These are phyloP conservation scores for Peziza echinospora DNA, from an alignment of 495 filamentous ascomycete species.

Conservation along the genomic window DNA sequence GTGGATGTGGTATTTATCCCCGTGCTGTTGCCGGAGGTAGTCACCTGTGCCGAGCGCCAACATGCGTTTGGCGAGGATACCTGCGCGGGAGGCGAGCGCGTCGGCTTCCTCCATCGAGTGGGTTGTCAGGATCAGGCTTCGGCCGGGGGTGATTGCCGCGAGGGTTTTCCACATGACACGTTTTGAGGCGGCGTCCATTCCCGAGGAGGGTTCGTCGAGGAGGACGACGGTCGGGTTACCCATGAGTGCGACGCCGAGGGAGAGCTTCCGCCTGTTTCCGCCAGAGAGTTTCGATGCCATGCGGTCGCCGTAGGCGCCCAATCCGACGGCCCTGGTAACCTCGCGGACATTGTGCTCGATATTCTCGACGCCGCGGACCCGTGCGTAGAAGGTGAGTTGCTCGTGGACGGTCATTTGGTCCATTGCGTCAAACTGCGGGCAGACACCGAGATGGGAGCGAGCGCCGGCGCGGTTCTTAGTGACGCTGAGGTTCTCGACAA, in stretches of 20 bases:
- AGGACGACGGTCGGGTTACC: slow-evolving; percentile 52
- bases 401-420: slow-evolving; percentile 52
- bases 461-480: slow-evolving; percentile 41
- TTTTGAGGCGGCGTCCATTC: slow-evolving; percentile 53
- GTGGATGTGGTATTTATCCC: slow-evolving; percentile 42
- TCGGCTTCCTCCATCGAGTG: slow-evolving; percentile 68
- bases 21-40: slow-evolving; percentile 34
- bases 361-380: slow-evolving; percentile 41
- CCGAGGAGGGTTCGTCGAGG: slow-evolving; percentile 47
- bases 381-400: slow-evolving; percentile 54
- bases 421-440: slow-evolving; percentile 44
- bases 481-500: slow-evolving; percentile 51
- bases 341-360: slow-evolving; percentile 39
- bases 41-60: slow-evolving; percentile 45
- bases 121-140: slow-evolving; percentile 49
- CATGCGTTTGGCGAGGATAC: slow-evolving; percentile 51
- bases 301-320: slow-evolving; percentile 34
- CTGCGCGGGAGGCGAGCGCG: slow-evolving; percentile 44
- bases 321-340: slow-evolving; percentile 37
- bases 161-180: slow-evolving; percentile 56
- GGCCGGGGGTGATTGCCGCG: slow-evolving; percentile 31
- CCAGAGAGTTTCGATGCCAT: slow-evolving; percentile 47
- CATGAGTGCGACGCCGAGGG: slow-evolving; percentile 54
- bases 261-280: slow-evolving; percentile 53
- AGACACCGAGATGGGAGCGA: slow-evolving; percentile 52